Base-by-base conservation (phyloP, 2,329 filamentous ascomycete genomes). In the Botryotinia globosa region DNA sequence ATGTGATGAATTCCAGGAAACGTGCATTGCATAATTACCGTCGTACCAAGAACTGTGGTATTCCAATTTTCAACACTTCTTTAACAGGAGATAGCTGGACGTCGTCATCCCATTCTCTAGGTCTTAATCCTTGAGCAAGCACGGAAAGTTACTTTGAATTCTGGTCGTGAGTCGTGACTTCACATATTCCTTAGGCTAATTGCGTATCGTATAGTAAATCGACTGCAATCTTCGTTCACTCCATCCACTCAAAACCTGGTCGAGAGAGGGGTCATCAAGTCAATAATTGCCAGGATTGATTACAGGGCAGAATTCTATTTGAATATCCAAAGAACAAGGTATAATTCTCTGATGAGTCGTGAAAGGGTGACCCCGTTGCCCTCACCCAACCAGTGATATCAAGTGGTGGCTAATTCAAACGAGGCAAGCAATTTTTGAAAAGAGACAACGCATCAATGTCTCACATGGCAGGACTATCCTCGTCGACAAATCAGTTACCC, bases 401-500 rank as follows among this genome's bases (percentile, higher is more conserved):
- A 51, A 54, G 39, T 32, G 20, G 32, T 66, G 69, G 69, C 48
- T 66, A 65, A 64, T 70, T 70, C 56, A 51, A 70, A 62, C 42
- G 34, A 56, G 48, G 48, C 34, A 61, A 63, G 64, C 64, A 45
- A 54, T 54, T 64, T 51, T 39, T 39, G 37, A 29, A 54, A 67
- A 56, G 25, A 56, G 77, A 76, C 78, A 79, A 75, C 78, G 75
- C 78, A 79, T 78, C 78, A 72, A 72, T 78, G 76, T 79, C 77
- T 79, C 77, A 77, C 71, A 67, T 69, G 32, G 56, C 44, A 59
- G 29, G 45, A 54, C 37, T 12, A 73, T 70, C 71, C 71, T 70
- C 56, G 48, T 68, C 14, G 22, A 56, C 48, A 56, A 68, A 68
- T 68, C 65, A 56, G 32, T 10, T 14, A 68, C 48, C 65, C 65